Base-by-base conservation (phyloP, 1,284 basidiomycete species). In the Flammula alnicola region DNA sequence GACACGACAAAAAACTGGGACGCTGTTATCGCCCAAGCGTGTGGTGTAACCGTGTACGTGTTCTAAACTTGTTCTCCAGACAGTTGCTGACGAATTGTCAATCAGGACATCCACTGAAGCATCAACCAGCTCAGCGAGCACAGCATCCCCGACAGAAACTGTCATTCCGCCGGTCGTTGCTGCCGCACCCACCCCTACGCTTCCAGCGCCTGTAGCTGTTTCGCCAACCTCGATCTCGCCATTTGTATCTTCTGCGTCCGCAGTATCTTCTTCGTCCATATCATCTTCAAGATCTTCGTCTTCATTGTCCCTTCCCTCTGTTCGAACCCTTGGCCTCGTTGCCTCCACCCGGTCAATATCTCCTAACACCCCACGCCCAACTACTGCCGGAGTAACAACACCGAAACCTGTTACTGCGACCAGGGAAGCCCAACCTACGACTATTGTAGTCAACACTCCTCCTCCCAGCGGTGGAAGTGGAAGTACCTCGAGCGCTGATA, bases 11-110 rank as follows among this genome's bases (percentile, higher is more conserved):
- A 60, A 14, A 55, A 62, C 38, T 62, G 61, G 55, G 63, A 71
- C 44, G 53, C 60, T 39, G 66, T 65, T 33, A 55, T 73, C 39
- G 63, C 69, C 33, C 60, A 66, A 49, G 69, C 73, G 25, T 78
- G 75, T 56, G 71, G 72, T 40, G 56, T 52, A 17, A 44, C 56
- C 19, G 55, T 60, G 62, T 63, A 60, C 40, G 52, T 57, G 32
- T 38, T 31, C 17, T 51, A 32, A 39, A 12, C 26, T n/a, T 19
- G 27, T 49, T 44, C 26, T 25, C 47, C 31, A 17, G 42, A 30
- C 39, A 36, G 26, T 39, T 44, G 29, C 40, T 51, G 17, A 48
- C 36, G 41, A 39, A 23, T 52, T 46, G 14, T 46, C 43, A 42
- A 49, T 51, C 41, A 57, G 58, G 20, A 30, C 36, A 26, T 52